A percentile compares a stretch with the other conserved stretches of the same genome.
These are phyloP conservation scores for Cryptosporidium felis DNA, from an alignment of 169 alveolate genomes.

Conservation along the genomic window DNA sequence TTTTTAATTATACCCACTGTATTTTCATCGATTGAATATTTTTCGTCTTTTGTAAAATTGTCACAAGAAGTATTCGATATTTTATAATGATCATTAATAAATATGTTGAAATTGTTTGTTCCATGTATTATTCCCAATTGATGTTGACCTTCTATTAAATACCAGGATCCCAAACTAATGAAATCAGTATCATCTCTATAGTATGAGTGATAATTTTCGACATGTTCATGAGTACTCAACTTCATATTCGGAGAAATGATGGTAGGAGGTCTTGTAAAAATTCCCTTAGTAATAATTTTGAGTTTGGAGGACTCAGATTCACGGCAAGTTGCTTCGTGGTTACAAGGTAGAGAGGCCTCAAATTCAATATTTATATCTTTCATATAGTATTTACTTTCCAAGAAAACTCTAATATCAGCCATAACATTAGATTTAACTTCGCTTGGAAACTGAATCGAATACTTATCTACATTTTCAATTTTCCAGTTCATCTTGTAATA, in stretches of 20 bases:
- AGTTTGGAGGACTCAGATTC: not conserved
- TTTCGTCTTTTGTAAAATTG: not conserved
- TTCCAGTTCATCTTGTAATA: not conserved
- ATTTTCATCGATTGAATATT: not conserved
- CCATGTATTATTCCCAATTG: constrained; percentile 54
- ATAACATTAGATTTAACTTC: not conserved
- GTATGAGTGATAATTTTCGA: not conserved
- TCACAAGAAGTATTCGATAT: constrained; percentile 20
- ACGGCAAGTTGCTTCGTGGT: not conserved
- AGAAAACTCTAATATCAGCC: not conserved
- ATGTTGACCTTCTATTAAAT: constrained; percentile 19
- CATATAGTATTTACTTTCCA: constrained; percentile 7
- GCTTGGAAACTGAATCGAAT: not conserved
- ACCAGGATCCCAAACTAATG: constrained; percentile 16
- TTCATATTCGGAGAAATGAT: constrained; percentile 50
- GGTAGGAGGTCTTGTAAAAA: constrained; percentile 40
- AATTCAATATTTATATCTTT: constrained; percentile 19
- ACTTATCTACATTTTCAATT: not conserved
- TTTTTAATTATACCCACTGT: not conserved
- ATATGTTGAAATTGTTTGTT: constrained; percentile 27
- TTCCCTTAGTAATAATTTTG: constrained; percentile 39
- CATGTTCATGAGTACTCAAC: not conserved
- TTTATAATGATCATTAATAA: not conserved
- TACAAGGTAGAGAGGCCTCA: not conserved
- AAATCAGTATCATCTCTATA: not conserved